Base-by-base conservation (phyloP, 306 rosid genomes). In the Quercus dentata region DNA sequence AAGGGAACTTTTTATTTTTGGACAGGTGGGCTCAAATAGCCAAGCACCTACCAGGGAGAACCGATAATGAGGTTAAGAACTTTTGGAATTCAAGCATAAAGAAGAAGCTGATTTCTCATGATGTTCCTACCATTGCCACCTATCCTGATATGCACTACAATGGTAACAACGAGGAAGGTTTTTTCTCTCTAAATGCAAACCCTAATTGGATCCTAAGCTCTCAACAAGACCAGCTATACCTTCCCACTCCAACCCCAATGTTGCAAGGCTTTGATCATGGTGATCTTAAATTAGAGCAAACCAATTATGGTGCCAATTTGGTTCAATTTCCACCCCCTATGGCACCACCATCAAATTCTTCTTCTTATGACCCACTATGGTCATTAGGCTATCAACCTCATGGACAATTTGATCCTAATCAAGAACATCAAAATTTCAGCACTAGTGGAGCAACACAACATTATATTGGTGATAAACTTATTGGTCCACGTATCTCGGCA, bases 41-140 rank as follows among this genome's bases (percentile, higher is more conserved):
- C 4, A 93, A 91, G 88, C 99, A 95, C 80, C 67, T 95, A 84
- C 99, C 97, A 17, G 99, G 99, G 87, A 88, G 99, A 92, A 94
- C 99, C 73, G 99, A 94, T 85, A 94, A 94, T 78, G 99, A 95
- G 76, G 98, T 95, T 85, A 95, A 95, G 86, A 95, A 95, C 78
- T 95, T 95, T 78, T 95, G 99, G 99, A 95, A 95, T 87, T 95
- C 99, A 65, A 93, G 94, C 93, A 90, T 93, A 63, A 95, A 95
- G 86, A 95, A 91, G 94, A 93, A 93, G 89, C 90, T 95, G 30
- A 84, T 88, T 52, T 81, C 93, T 63, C 92, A 84, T 81, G 96
- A 90, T 63, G 57, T 77, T 70, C 85, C 91, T 76, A 76, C 91
- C 78, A 79, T 90, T 12, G 79, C 92, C 56, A 74, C 89, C n/a